Evolutionary conservation across 176 grass and related monocot species (phyloP).

Genomic region (Triticum urartu): DNA sequence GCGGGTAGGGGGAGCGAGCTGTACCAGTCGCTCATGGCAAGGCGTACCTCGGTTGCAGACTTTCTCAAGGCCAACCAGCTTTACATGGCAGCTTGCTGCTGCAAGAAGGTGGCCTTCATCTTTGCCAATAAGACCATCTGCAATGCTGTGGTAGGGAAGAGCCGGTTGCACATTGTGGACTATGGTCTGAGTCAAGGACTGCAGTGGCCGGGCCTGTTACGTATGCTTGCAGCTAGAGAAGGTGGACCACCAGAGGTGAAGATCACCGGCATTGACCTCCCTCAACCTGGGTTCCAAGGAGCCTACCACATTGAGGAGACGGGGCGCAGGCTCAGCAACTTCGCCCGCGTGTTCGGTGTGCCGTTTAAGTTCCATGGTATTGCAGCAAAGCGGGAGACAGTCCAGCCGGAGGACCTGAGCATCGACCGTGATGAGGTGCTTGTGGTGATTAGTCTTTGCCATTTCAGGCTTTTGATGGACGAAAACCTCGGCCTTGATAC

Average conservation of each 20-base stretch:
- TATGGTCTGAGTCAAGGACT: constrained; percentile 46
- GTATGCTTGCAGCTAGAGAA: background rate
- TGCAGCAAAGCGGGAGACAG: constrained; percentile 29
- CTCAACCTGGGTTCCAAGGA: constrained; percentile 3
- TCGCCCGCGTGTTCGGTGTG: constrained; percentile 13
- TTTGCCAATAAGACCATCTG: constrained; percentile 56
- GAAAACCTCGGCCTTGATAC: constrained; percentile 5
- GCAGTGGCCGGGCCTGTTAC: constrained; percentile 39
- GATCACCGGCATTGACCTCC: constrained; percentile 38
- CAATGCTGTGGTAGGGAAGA: constrained; percentile 21
- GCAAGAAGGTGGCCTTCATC: constrained; percentile 40
- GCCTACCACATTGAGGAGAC: constrained; percentile 21
- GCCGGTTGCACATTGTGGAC: constrained; percentile 46
- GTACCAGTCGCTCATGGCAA: constrained; percentile 27
- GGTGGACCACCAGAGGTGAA: constrained; percentile 32
- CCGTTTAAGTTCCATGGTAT: constrained; percentile 43
- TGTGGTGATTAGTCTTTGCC: constrained; percentile 28
- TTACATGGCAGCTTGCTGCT: constrained; percentile 53
- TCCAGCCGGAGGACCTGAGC: constrained; percentile 16
- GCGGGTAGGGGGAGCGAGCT: constrained; percentile 57
- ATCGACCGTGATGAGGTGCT: constrained; percentile 34
- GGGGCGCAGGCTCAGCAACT: constrained; percentile 24
- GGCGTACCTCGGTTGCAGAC: constrained; percentile 2
- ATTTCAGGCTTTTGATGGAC: constrained; percentile 36
- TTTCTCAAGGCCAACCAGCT: constrained; percentile 56